These are phyloP conservation scores for Citrullus amarus DNA, from an alignment of 306 rosid genomes.

Conservation along the genomic window DNA sequence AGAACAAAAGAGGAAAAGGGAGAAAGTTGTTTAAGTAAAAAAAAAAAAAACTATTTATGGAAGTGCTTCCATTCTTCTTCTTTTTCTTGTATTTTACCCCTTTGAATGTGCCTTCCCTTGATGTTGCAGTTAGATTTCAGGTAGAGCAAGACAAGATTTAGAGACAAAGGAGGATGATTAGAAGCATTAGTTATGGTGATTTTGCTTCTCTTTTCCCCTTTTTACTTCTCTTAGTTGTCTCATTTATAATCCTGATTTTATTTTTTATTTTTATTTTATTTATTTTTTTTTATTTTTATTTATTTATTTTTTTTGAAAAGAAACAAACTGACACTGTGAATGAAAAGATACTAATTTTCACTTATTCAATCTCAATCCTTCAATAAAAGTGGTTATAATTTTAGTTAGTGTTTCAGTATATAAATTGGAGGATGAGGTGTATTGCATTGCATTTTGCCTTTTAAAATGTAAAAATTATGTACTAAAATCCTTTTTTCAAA, in stretches of 20 bases:
- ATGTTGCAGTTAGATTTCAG: not conserved
- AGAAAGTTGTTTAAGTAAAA: constrained; percentile 6
- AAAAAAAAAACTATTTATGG: not conserved
- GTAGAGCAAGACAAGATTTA: not conserved
- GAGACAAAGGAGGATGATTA: not conserved
- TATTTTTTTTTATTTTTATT: no score
- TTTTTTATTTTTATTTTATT: no score
- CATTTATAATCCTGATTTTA: not conserved
- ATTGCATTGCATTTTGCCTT: no score
- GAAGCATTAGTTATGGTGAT: not conserved
- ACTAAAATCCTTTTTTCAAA: no score
- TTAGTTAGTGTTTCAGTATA: no score
- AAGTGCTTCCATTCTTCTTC: not conserved
- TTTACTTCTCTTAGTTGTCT: not conserved
- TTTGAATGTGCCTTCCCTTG: not conserved
- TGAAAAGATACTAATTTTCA: no score
- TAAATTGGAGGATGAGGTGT: no score
- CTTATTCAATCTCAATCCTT: no score
- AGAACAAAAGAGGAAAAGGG: not conserved
- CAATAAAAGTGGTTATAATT: no score
- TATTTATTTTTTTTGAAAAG: no score
- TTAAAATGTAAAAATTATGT: no score
- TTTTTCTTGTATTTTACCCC: not conserved
- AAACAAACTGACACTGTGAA: no score
- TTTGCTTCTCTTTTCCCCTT: not conserved